phyloP scores from a whole-genome alignment of 2,329 filamentous ascomycete genomes.

The Arthrobotrys sinensis region DNA sequence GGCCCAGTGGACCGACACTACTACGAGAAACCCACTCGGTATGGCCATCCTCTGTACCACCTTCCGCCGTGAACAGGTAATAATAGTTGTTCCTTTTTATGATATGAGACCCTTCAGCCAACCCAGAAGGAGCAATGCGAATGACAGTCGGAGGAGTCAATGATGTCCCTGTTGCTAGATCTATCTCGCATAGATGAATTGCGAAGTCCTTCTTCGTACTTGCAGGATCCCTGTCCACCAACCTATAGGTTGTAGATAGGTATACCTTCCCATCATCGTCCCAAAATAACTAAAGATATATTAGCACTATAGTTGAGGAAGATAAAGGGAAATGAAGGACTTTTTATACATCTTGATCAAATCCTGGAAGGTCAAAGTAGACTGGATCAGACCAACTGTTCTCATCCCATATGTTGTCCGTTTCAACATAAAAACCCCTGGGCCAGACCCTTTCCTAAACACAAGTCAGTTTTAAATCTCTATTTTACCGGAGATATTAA shows the following conservation, averaged over 20 bases:
- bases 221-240: conserved; percentile 55
- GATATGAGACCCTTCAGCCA: conserved; percentile 74
- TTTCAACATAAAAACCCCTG: conserved; percentile 73
- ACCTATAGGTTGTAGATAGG: conserved; percentile 70
- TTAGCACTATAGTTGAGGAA: conserved; percentile 16
- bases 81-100: conserved; percentile 75
- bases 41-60: conserved; percentile 75
- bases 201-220: conserved; percentile 67
- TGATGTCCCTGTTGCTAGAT: conserved; percentile 68
- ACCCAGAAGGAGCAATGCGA: conserved; percentile 65
- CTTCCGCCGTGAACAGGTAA: conserved; percentile 75
- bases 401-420: conserved; percentile 72
- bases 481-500: conserved; percentile 59
- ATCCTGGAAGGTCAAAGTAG: conserved; percentile 71
- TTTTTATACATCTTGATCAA: conserved; percentile 66
- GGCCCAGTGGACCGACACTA: conserved; percentile 47
- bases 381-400: conserved; percentile 72
- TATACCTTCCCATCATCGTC: conserved; percentile 71
- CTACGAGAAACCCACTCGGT: conserved; percentile 75
- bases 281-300: conserved; percentile 68
- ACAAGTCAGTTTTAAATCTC: conserved; percentile 54
- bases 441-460: conserved; percentile 66
- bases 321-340: conserved; percentile 19
- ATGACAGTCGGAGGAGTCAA: conserved; percentile 67
- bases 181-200: conserved; percentile 70